Evolutionary conservation across 345 rosid species (phyloP).

Genomic region (Citrus mangshanensis): DNA sequence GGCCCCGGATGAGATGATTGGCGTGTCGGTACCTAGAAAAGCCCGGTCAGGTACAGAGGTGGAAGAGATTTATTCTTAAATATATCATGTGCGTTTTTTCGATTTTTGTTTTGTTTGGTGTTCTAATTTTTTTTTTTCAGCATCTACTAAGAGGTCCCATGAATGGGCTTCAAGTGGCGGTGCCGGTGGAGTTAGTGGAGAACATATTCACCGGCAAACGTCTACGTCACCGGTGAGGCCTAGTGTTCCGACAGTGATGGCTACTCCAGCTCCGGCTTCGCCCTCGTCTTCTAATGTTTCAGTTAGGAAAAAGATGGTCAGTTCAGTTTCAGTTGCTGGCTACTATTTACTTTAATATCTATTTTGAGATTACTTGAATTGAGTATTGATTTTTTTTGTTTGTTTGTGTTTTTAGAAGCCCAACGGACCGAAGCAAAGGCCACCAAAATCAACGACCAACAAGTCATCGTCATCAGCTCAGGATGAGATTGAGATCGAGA

Average conservation of each 20-base stretch:
- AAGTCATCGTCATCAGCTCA: conserved; percentile 62
- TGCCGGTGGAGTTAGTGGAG: conserved; percentile 45
- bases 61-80: conserved; percentile 40
- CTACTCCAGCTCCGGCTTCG: conserved; percentile 57
- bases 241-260: conserved; percentile 40
- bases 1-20: conserved; percentile 93
- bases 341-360: not conserved
- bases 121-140: conserved; percentile 23
- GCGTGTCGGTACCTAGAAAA: conserved; percentile 96
- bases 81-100: conserved; percentile 7
- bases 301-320: conserved; percentile 74
- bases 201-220: conserved; percentile 68
- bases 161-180: conserved; percentile 74
- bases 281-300: conserved; percentile 91
- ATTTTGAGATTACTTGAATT: conserved; percentile 1
- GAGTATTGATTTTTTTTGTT: not conserved
- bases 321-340: conserved; percentile 34
- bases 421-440: conserved; percentile 69
- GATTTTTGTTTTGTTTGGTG: not conserved
- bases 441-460: conserved; percentile 74
- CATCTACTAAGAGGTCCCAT: conserved; percentile 87
- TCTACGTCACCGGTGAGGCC: conserved; percentile 84
- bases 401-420: conserved; percentile 46
- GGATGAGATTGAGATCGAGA: conserved; percentile 98
- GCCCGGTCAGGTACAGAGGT: conserved; percentile 99